Evolutionary conservation across 2,329 filamentous ascomycete species (phyloP), one percentile per base, ranked within the genome.

Genomic region (Magnaporthiopsis incrustans): DNA sequence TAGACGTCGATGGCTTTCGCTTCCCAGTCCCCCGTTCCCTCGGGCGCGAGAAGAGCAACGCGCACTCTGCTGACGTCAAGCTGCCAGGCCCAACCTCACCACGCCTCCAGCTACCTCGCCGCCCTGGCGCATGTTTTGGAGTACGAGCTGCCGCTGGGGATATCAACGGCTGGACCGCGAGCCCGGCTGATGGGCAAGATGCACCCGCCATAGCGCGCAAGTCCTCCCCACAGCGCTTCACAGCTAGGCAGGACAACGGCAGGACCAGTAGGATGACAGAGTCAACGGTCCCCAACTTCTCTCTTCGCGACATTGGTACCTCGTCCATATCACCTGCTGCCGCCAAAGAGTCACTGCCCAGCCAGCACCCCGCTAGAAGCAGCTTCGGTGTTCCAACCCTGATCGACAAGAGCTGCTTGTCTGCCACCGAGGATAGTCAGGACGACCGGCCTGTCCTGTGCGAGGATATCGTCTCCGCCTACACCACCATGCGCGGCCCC

Each of bases 401-500:
- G 44, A 6, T 11, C 22, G 44, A 25, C 7, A 25, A 53, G 44
- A 11, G n/a, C 22, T n/a, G 7, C 22, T 1, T n/a, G 18, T 11
- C 4, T 7, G 18, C 44, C 44, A n/a, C 2, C 10, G 44, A 25
- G 44, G n/a, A 25, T 11, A 22, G 18, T 3, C 44, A 53, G 44
- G 44, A 53, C 35, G 62, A 60, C 22, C 50, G n/a, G 4, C 38
- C 59, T 7, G 65, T 12, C 65, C 67, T 18, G 65, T 64, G 32
- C 65, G 66, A 60, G 65, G 67, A 18, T 60, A 69, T 67, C 58
- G 65, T 77, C 57, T 67, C 70, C 61, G 72, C 74, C 1, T 77
- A 77, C 64, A 68, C 67, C 11, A 70, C 72, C 18, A 73, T 77
- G 72, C 71, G 71, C 25, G 74, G 74, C 1, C 70, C 72, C 8